Percentiles rank a stretch among this genome's conserved stretches.
These are phyloP conservation scores for Carex kokanica DNA, from an alignment of 176 grass and related monocot species.

Conservation along the genomic window DNA sequence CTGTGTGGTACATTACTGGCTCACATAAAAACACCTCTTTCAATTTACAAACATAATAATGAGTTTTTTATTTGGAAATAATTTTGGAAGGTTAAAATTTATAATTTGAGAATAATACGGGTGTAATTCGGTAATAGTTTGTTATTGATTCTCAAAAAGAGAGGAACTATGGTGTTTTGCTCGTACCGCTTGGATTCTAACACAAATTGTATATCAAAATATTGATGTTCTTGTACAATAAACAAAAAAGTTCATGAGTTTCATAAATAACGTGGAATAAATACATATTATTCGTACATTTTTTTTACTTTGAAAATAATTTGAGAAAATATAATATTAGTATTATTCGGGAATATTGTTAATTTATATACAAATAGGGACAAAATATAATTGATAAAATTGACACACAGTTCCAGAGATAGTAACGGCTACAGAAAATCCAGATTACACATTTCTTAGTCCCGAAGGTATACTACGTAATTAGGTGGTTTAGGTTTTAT, in stretches of 20 bases:
- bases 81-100: too few relatives aligned
- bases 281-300: too few relatives aligned
- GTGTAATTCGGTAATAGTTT: too few relatives aligned
- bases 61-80: too few relatives aligned
- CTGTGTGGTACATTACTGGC: background rate
- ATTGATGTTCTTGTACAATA: background rate
- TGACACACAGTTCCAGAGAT: background rate
- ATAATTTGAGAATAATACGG: background rate
- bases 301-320: too few relatives aligned
- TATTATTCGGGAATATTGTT: background rate
- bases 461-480: constrained; percentile 14
- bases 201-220: too few relatives aligned
- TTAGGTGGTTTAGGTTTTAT: background rate
- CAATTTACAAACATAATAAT: background rate
- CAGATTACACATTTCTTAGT: constrained; percentile 8
- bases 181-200: too few relatives aligned
- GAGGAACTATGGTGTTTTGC: too few relatives aligned
- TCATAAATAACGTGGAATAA: too few relatives aligned
- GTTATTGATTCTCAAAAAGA: too few relatives aligned
- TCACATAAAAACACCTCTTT: background rate
- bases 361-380: background rate
- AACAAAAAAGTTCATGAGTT: background rate
- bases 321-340: too few relatives aligned
- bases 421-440: background rate
- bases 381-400: background rate